Conservation (phyloP, 805 yeast genomes). For the Kodamaea neixiangensis region DNA sequence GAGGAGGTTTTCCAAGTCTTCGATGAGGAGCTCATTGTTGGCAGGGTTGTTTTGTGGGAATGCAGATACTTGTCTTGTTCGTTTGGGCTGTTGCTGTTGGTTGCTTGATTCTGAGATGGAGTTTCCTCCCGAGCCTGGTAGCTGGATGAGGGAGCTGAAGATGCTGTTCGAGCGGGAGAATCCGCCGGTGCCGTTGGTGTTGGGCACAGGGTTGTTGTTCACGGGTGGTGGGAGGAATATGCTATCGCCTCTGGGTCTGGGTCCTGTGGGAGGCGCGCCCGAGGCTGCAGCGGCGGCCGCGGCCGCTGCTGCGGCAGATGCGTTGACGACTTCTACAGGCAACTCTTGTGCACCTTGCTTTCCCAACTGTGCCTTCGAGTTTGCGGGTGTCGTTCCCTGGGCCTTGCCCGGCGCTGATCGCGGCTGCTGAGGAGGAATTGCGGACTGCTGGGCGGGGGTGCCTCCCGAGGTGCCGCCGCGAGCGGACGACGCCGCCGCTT, state of each 20-base stretch:
- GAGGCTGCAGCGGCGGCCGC: neutral
- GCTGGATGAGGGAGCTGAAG: constrained; percentile 38
- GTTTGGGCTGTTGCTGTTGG: neutral
- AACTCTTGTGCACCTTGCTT: neutral
- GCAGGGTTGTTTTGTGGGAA: constrained; percentile 14
- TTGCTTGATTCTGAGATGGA: constrained; percentile 30
- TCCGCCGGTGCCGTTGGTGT: constrained; percentile 6
- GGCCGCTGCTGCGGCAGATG: neutral
- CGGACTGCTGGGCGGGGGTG: neutral
- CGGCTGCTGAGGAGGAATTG: neutral
- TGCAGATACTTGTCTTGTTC: constrained; percentile 22
- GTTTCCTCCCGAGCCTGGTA: constrained; percentile 37
- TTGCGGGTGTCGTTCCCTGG: neutral
- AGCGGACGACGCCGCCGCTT: neutral
- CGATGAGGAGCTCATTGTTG: constrained; percentile 23
- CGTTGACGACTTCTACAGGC: neutral
- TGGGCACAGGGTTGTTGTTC: neutral
- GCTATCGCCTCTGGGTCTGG: constrained; percentile 37
- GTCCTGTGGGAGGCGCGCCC: neutral
- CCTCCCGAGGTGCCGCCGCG: neutral
- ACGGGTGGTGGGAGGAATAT: constrained; percentile 11
- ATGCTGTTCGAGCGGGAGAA: constrained; percentile 12
- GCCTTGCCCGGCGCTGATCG: neutral
- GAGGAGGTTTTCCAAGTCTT: constrained; percentile 35
- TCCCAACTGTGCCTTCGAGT: neutral